Evolutionary conservation across 1,139 yeast species (phyloP).

Genomic region (Yamadazyma buinensis): DNA sequence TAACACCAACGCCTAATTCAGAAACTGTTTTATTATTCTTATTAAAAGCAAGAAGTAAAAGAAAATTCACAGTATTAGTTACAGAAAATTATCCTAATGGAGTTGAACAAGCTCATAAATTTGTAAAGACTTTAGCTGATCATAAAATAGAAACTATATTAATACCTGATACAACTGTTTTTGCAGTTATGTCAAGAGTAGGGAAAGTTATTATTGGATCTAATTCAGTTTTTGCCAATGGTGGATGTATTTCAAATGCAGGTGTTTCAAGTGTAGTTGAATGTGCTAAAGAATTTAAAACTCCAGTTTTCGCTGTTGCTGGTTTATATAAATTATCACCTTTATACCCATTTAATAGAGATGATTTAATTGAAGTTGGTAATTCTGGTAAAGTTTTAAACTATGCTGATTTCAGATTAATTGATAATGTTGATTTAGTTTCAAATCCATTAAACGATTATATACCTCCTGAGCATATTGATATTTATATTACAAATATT

Average conservation of each 20-base stretch:
- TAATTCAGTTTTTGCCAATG: conserved; percentile 89
- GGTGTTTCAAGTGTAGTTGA: conserved; percentile 95
- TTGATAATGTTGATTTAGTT: conserved; percentile 72
- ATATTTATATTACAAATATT: conserved; percentile 87
- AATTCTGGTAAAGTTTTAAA: conserved; percentile 81
- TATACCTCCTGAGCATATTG: conserved; percentile 90
- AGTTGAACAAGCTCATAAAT: conserved; percentile 66
- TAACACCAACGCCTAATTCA: conserved; percentile 93
- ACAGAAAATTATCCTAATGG: conserved; percentile 93
- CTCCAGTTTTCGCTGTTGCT: conserved; percentile 94
- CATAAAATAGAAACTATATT: conserved; percentile 88
- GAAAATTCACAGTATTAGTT: conserved; percentile 88
- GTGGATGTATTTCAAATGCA: conserved; percentile 85
- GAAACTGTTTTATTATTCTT: conserved; percentile 85
- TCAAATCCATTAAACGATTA: conserved; percentile 92
- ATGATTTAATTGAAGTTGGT: conserved; percentile 87
- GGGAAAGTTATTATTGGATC: conserved; percentile 95
- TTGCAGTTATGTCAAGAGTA: conserved; percentile 95
- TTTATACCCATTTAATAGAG: conserved; percentile 87
- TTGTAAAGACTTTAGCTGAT: conserved; percentile 75
- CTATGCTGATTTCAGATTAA: conserved; percentile 59
- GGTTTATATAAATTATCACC: conserved; percentile 94
- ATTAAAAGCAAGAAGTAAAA: conserved; percentile 80
- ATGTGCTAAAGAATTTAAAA: conserved; percentile 90
- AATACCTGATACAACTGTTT: conserved; percentile 89